Conservation (phyloP, 352 stramenopile genomes). For the Globisporangium lucens region DNA sequence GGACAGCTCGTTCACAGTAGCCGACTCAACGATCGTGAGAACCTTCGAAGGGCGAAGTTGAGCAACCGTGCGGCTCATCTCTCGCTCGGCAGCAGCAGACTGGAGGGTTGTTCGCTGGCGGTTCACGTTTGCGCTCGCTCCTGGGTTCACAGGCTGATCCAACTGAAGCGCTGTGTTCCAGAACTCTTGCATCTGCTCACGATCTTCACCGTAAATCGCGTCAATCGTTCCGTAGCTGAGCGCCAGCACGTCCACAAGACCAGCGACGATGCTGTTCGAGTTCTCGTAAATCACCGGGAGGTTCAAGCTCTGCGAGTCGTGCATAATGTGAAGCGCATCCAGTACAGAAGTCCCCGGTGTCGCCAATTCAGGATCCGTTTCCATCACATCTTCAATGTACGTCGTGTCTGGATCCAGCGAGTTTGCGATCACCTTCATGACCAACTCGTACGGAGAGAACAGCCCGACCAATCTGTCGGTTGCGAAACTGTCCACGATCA, state of each 20-base stretch:
- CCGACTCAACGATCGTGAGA: conserved; percentile 79
- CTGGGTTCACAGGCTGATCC: conserved; percentile 57
- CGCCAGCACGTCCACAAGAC: conserved; percentile 81
- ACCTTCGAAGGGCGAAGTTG: conserved; percentile 86
- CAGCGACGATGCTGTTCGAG: conserved; percentile 57
- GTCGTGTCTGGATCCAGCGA: conserved; percentile 88
- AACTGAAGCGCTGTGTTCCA: conserved; percentile 85
- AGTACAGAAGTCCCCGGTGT: conserved; percentile 67
- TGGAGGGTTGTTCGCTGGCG: conserved; percentile 63
- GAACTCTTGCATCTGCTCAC: conserved; percentile 88
- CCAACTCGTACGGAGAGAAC: conserved; percentile 97
- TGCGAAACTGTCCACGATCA: conserved; percentile 91
- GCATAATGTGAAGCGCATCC: conserved; percentile 87
- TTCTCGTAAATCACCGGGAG: conserved; percentile 71
- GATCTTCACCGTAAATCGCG: conserved; percentile 83
- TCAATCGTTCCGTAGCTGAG: conserved; percentile 88
- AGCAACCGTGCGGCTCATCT: conserved; percentile 75
- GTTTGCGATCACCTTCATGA: conserved; percentile 94
- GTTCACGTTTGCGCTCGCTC: conserved; percentile 23
- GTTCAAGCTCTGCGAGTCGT: conserved; percentile 82
- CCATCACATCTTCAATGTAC: conserved; percentile 89
- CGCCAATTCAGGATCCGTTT: conserved; percentile 80
- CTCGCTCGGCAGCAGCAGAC: conserved; percentile 51
- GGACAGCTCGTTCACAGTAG: conserved; percentile 84
- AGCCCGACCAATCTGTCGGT: conserved; percentile 90